A percentile compares a stretch with the other conserved stretches of the same genome.
Evolutionary conservation across 2,329 filamentous ascomycete species (phyloP).

Genomic region (Neospermospora avenae): DNA sequence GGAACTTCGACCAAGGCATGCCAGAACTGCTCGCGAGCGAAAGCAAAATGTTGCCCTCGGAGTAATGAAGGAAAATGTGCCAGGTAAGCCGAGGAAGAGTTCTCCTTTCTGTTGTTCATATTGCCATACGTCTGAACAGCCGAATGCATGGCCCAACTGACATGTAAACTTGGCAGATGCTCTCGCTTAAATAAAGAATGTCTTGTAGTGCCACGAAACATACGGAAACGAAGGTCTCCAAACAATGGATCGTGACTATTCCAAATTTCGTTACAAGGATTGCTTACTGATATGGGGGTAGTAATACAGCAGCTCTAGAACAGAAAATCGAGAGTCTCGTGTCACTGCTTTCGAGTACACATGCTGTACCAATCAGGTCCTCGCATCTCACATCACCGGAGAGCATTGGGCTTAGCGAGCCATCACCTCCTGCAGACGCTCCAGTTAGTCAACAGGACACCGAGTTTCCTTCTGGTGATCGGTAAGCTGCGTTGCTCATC

Average conservation of each 20-base stretch:
- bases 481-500: background rate
- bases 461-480: background rate
- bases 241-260: constrained; percentile 20
- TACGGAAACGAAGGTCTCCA: constrained; percentile 24
- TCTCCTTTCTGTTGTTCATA: background rate
- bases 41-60: constrained; percentile 26
- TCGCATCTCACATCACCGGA: constrained; percentile 10
- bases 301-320: constrained; percentile 23
- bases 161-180: constrained; percentile 15
- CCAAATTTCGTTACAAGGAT: background rate
- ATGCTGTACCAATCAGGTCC: constrained; percentile 9
- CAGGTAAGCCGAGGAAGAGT: constrained; percentile 10
- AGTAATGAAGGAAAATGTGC: constrained; percentile 13
- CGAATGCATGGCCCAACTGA: background rate
- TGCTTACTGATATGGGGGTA: background rate
- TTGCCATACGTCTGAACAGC: background rate
- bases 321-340: constrained; percentile 28
- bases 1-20: constrained; percentile 14
- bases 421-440: background rate
- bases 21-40: constrained; percentile 24
- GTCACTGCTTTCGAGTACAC: constrained; percentile 21
- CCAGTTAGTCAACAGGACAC: background rate
- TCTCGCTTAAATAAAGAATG: constrained; percentile 26
- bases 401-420: constrained; percentile 8
- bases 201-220: constrained; percentile 12